These are phyloP conservation scores for Chytridiales sp. DNA, from an alignment of 371 early-diverging fungal genomes.

Conservation along the genomic window DNA sequence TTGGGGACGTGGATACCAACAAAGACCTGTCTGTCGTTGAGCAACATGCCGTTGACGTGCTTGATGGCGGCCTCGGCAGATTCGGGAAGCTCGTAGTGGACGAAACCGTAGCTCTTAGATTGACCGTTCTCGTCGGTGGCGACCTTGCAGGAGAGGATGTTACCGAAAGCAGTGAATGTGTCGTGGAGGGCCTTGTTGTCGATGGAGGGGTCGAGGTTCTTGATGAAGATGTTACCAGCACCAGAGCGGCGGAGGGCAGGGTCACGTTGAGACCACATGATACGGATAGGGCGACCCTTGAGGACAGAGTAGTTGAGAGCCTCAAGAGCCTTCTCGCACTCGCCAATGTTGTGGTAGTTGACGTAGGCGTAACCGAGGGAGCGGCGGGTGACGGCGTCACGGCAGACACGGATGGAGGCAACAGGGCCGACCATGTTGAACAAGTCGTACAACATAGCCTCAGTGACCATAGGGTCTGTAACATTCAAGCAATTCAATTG, in stretches of 20 bases:
- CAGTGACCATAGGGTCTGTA: conserved; percentile 87
- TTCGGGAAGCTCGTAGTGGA: conserved; percentile 97
- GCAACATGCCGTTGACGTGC: conserved; percentile 97
- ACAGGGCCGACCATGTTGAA: conserved; percentile 96
- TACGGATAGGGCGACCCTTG: conserved; percentile 93
- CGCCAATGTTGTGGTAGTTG: conserved; percentile 74
- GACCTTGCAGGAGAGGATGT: conserved; percentile 98
- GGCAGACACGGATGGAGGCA: conserved; percentile 96
- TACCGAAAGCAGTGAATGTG: conserved; percentile 98
- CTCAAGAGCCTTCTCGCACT: conserved; percentile 94
- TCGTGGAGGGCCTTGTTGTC: conserved; percentile 99
- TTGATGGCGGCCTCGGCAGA: conserved; percentile 96
- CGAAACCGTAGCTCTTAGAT: conserved; percentile 98
- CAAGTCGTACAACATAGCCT: conserved; percentile 95
- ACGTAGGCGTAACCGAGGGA: conserved; percentile 98
- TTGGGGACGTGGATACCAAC: conserved; percentile 91
- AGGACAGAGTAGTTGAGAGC: conserved; percentile 91
- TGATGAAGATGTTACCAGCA: conserved; percentile 98
- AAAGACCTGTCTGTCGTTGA: conserved; percentile 93
- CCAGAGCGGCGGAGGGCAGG: conserved; percentile 92
- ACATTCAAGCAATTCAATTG: conserved; percentile 2
- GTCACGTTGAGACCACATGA: conserved; percentile 99
- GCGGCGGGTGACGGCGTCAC: conserved; percentile 96
- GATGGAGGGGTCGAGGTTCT: conserved; percentile 96
- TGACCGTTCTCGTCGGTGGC: conserved; percentile 80